Evolutionary conservation across 2,329 filamentous ascomycete genomes (phyloP).

Genomic region (Sarocladium strictum): DNA sequence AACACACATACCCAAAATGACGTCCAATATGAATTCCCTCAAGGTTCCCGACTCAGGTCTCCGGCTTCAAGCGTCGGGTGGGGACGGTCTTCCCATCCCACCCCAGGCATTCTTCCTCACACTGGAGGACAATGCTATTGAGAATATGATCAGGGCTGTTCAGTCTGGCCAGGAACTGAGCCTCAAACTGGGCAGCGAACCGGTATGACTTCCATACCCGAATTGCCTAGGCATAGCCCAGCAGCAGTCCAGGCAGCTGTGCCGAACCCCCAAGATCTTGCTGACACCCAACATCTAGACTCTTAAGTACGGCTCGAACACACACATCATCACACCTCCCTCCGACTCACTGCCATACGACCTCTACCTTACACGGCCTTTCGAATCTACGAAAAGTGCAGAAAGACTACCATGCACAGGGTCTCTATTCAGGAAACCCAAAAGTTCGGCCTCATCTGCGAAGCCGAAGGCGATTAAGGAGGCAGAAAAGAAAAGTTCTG

Average conservation of each 20-base stretch:
- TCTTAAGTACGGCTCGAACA: slow-evolving; percentile 47
- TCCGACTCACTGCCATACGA: slow-evolving; percentile 34
- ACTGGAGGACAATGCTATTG: slow-evolving; percentile 52
- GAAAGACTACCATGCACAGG: slow-evolving; percentile 45
- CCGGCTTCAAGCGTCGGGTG: slow-evolving; percentile 46
- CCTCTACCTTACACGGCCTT: slow-evolving; percentile 49
- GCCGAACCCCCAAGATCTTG: slow-evolving; percentile 10
- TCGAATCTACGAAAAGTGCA: slow-evolving; percentile 38
- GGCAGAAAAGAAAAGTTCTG: slow-evolving; percentile 11
- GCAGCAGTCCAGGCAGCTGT: background rate
- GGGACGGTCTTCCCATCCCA: slow-evolving; percentile 36
- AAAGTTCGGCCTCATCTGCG: slow-evolving; percentile 8
- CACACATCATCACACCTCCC: slow-evolving; percentile 39
- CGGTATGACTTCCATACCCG: slow-evolving; percentile 42
- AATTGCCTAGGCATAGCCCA: slow-evolving; percentile 3
- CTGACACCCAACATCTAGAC: slow-evolving; percentile 30
- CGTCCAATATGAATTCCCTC: slow-evolving; percentile 43
- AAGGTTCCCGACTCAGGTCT: slow-evolving; percentile 53
- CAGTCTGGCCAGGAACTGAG: slow-evolving; percentile 51
- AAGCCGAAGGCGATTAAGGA: background rate
- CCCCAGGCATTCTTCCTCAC: slow-evolving; percentile 52
- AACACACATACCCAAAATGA: too few relatives aligned
- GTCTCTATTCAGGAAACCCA: slow-evolving; percentile 40
- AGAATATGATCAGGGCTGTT: slow-evolving; percentile 56
- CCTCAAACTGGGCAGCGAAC: slow-evolving; percentile 50